phyloP scores from a whole-genome alignment of 2,329 filamentous ascomycete genomes.

The Hypoxylon sp. region DNA sequence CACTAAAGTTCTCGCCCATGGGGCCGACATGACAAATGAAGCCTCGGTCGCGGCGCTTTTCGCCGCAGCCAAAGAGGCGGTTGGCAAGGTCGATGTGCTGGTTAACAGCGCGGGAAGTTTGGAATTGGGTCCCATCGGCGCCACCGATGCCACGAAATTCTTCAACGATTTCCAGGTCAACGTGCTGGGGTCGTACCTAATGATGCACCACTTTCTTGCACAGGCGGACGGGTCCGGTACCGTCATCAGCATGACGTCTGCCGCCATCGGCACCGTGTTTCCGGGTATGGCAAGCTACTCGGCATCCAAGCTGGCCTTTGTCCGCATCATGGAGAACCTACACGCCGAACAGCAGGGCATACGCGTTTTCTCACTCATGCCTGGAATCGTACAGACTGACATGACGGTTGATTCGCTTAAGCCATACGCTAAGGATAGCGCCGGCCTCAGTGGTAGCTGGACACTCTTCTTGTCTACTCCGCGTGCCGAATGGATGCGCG shows the following conservation, averaged over 20 bases:
- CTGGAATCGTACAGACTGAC: conserved; percentile 21
- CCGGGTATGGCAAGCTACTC: conserved; percentile 30
- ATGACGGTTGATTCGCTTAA: conserved; percentile 29
- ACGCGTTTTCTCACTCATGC: conserved; percentile 28
- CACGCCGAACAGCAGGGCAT: conserved; percentile 28
- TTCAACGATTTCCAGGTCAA: conserved; percentile 35
- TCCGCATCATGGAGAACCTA: conserved; percentile 32
- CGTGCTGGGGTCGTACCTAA: conserved; percentile 31
- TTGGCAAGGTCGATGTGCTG: conserved; percentile 32
- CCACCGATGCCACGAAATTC: conserved; percentile 18
- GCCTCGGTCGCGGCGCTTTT: conserved; percentile 33
- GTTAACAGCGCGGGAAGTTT: conserved; percentile 32
- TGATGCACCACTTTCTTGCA: conserved; percentile 32
- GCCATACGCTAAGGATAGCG: conserved; percentile 27
- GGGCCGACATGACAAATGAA: conserved; percentile 32
- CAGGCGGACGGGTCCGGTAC: conserved; percentile 32
- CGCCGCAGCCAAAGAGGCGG: conserved; percentile 18
- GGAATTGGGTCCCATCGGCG: conserved; percentile 20
- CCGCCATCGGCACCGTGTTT: conserved; percentile 18
- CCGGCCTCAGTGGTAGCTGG: conserved; percentile 23
- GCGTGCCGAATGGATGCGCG: conserved; percentile 36
- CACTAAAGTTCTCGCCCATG: conserved; percentile 29
- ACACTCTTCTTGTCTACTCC: conserved; percentile 28
- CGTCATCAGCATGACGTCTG: conserved; percentile 30
- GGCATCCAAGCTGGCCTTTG: conserved; percentile 32